Percentiles rank a stretch among this genome's conserved stretches.
Conservation (phyloP, 345 rosid species). For the Hirschfeldia incana region DNA sequence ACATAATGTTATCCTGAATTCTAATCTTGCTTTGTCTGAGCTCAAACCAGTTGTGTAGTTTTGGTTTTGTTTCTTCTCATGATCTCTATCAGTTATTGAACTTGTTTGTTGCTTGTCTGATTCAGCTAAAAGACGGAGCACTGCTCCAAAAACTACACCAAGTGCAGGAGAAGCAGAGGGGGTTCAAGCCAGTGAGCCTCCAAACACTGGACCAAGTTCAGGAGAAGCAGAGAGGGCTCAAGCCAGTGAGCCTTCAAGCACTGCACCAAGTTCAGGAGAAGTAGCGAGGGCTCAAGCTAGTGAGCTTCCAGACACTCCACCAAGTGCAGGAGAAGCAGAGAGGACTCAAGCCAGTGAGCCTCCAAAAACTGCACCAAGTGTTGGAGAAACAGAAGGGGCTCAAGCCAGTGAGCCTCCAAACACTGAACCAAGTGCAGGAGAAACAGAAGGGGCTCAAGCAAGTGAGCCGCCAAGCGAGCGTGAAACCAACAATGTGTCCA, state of each 20-base stretch:
- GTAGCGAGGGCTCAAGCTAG: slow-evolving; percentile 31
- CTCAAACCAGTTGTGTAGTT: neutral
- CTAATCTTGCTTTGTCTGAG: slow-evolving; percentile 7
- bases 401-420: slow-evolving; percentile 31
- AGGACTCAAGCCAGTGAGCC: slow-evolving; percentile 31
- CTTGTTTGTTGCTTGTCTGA: slow-evolving; percentile 27
- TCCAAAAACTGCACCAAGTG: slow-evolving; percentile 35
- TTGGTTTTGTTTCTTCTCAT: neutral
- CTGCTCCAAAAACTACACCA: slow-evolving; percentile 37
- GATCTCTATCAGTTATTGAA: neutral
- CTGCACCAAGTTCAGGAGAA: slow-evolving; percentile 38
- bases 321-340: slow-evolving; percentile 37
- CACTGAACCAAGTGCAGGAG: slow-evolving; percentile 36
- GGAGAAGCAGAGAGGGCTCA: slow-evolving; percentile 37
- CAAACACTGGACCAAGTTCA: slow-evolving; percentile 31
- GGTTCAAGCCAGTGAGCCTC: slow-evolving; percentile 23
- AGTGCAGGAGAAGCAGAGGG: slow-evolving; percentile 36
- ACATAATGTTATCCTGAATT: neutral
- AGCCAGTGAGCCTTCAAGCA: slow-evolving; percentile 27
- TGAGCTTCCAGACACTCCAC: slow-evolving; percentile 15
- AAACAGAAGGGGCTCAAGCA: slow-evolving; percentile 32
- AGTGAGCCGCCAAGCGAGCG: slow-evolving; percentile 21
- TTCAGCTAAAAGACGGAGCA: slow-evolving; percentile 57
- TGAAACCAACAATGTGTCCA: slow-evolving; percentile 42
- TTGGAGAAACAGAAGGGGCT: slow-evolving; percentile 34